A percentile compares a stretch with the other conserved stretches of the same genome.
phyloP scores from a whole-genome alignment of 2,329 filamentous ascomycete genomes.

The Ophiostoma piceae region DNA sequence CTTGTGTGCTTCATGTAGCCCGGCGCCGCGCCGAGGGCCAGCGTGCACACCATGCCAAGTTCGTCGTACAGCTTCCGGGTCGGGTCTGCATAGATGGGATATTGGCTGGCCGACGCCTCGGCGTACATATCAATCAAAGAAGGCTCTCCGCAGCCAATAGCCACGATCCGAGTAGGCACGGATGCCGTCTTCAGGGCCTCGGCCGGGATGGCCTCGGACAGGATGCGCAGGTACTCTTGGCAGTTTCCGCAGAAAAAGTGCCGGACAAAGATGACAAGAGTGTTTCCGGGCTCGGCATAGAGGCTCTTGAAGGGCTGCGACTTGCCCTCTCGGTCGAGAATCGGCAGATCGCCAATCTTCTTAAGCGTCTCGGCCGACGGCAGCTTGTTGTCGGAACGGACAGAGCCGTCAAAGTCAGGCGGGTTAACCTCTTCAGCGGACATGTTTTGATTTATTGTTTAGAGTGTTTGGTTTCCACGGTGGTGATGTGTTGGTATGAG shows the following conservation, averaged over 20 bases:
- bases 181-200: conserved; percentile 47
- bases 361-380: conserved; percentile 47
- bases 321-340: conserved; percentile 59
- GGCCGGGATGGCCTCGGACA: conserved; percentile 55
- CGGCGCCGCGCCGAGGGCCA: conserved; percentile 54
- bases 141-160: conserved; percentile 68
- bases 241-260: conserved; percentile 80
- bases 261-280: conserved; percentile 68
- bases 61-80: conserved; percentile 59
- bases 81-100: conserved; percentile 74
- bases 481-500: background rate
- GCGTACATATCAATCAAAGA: conserved; percentile 63
- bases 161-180: conserved; percentile 57
- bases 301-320: conserved; percentile 58
- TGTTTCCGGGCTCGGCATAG: conserved; percentile 51
- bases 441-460: background rate
- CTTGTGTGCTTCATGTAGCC: conserved; percentile 58
- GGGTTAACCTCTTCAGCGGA: conserved; percentile 29
- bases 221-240: conserved; percentile 64
- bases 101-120: conserved; percentile 57
- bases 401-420: conserved; percentile 51
- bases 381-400: conserved; percentile 51
- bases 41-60: conserved; percentile 63
- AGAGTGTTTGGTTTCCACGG: background rate
- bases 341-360: conserved; percentile 49